Evolutionary conservation across 495 filamentous ascomycete species (phyloP).

Genomic region (Penicillium lagena): DNA sequence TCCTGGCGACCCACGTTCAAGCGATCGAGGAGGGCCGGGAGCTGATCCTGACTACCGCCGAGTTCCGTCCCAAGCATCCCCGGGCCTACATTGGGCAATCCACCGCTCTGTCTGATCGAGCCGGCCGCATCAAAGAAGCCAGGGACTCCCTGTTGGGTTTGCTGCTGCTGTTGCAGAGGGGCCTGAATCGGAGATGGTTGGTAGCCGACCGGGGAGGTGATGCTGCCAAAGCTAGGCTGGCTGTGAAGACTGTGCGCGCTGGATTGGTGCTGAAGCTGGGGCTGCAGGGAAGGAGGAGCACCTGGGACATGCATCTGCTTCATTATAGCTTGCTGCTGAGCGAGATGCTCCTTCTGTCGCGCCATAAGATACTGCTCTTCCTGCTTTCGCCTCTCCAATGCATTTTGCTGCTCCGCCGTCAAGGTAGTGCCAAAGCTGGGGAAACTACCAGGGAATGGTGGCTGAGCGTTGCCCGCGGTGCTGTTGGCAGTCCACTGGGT

Average conservation of each 20-base stretch:
- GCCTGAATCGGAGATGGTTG: constrained; percentile 69
- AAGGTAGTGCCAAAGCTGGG: constrained; percentile 97
- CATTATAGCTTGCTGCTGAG: constrained; percentile 74
- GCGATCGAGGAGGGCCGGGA: constrained; percentile 54
- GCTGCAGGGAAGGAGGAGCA: constrained; percentile 40
- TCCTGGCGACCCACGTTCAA: constrained; percentile 49
- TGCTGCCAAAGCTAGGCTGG: constrained; percentile 89
- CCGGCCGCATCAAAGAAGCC: constrained; percentile 67
- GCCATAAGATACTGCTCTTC: constrained; percentile 97
- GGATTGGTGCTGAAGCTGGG: constrained; percentile 78
- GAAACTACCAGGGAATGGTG: constrained; percentile 91
- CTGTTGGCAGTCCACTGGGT: constrained; percentile 27
- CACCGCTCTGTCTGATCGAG: constrained; percentile 29
- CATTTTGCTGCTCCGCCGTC: constrained; percentile 96
- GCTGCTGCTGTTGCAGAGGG: constrained; percentile 51
- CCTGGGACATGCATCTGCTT: constrained; percentile 67
- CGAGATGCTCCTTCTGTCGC: constrained; percentile 86
- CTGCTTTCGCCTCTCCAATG: constrained; percentile 90
- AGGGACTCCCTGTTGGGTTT: constrained; percentile 30
- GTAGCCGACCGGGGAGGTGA: constrained; percentile 74
- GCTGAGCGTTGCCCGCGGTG: constrained; percentile 62
- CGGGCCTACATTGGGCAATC: constrained; percentile 36
- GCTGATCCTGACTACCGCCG: constrained; percentile 51
- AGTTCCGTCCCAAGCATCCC: constrained; percentile 45
- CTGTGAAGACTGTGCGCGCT: constrained; percentile 94